Evolutionary conservation across 1,284 basidiomycete genomes (phyloP).

Genomic region (Mycosarcoma maydis): DNA sequence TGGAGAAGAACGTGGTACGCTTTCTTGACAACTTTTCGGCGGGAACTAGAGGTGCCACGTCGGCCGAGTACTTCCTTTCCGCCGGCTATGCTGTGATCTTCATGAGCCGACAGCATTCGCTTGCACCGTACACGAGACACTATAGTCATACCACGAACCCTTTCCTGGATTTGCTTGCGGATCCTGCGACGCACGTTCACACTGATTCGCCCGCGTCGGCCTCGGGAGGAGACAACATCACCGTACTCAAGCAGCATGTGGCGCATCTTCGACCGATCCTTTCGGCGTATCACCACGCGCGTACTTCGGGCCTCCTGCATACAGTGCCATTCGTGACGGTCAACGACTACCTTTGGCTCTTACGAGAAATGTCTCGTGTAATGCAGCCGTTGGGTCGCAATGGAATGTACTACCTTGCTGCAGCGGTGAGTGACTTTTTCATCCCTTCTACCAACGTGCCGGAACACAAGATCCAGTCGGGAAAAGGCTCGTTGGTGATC

Average conservation of each 20-base stretch:
- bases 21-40: slow-evolving; percentile 99
- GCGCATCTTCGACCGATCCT: slow-evolving; percentile 78
- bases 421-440: slow-evolving; percentile 98
- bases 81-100: slow-evolving; percentile 97
- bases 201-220: slow-evolving; percentile 17
- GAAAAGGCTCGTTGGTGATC: slow-evolving; percentile 83
- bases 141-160: slow-evolving; percentile 98
- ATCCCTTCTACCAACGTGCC: slow-evolving; percentile 88
- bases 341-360: slow-evolving; percentile 93
- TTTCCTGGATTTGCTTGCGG: slow-evolving; percentile 92
- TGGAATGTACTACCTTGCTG: slow-evolving; percentile 94
- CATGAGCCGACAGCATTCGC: slow-evolving; percentile 94
- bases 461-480: slow-evolving; percentile 97
- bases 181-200: slow-evolving; percentile 63
- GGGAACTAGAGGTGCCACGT: slow-evolving; percentile 94
- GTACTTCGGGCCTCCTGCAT: slow-evolving; percentile 78
- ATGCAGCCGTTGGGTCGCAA: slow-evolving; percentile 75
- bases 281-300: slow-evolving; percentile 81
- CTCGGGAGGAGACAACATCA: slow-evolving; percentile 69
- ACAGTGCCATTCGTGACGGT: slow-evolving; percentile 92
- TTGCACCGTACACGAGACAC: slow-evolving; percentile 94
- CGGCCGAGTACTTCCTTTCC: slow-evolving; percentile 93
- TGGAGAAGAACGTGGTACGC: slow-evolving; percentile 74
- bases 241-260: slow-evolving; percentile 76
- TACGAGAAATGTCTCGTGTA: slow-evolving; percentile 78